Conservation (phyloP, 768 basidiomycete species). For the Russula foetens region DNA sequence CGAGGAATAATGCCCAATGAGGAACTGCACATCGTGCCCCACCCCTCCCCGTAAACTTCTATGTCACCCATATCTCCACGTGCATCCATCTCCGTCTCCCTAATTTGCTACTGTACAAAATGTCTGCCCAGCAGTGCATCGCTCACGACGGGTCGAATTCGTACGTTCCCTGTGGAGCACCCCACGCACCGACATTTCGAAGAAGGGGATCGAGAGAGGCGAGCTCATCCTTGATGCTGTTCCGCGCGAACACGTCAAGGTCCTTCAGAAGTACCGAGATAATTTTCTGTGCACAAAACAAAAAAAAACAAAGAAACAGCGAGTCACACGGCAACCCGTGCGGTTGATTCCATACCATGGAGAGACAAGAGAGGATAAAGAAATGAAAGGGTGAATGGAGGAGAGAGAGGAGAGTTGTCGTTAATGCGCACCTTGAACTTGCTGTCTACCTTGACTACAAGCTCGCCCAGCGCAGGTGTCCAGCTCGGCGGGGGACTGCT, state of each 20-base stretch:
- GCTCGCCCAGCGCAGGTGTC: conserved; percentile 58
- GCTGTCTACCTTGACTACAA: conserved; percentile 70
- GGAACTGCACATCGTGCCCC: too few relatives aligned
- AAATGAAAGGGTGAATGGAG: too few relatives aligned
- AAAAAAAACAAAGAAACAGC: neutral
- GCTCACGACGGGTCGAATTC: conserved; percentile 29
- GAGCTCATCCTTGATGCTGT: conserved; percentile 75
- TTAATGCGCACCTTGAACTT: conserved; percentile 61
- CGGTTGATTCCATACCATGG: too few relatives aligned
- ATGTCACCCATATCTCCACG: too few relatives aligned
- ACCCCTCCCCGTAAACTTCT: too few relatives aligned
- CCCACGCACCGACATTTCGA: conserved; percentile 41
- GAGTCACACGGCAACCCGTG: too few relatives aligned
- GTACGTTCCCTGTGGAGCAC: conserved; percentile 22
- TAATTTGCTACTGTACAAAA: neutral
- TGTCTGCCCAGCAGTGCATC: too few relatives aligned
- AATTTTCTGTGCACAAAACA: conserved; percentile 56
- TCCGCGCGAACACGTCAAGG: conserved; percentile 73
- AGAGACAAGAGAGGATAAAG: too few relatives aligned
- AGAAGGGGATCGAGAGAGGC: conserved; percentile 74
- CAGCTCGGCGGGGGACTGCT: conserved; percentile 51
- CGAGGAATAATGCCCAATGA: too few relatives aligned
- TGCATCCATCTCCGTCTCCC: too few relatives aligned
- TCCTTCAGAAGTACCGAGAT: conserved; percentile 74
- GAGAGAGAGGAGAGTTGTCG: neutral